Evolutionary conservation across 208 protist genomes (phyloP).

Genomic region (Acanthamoeba healyi): DNA sequence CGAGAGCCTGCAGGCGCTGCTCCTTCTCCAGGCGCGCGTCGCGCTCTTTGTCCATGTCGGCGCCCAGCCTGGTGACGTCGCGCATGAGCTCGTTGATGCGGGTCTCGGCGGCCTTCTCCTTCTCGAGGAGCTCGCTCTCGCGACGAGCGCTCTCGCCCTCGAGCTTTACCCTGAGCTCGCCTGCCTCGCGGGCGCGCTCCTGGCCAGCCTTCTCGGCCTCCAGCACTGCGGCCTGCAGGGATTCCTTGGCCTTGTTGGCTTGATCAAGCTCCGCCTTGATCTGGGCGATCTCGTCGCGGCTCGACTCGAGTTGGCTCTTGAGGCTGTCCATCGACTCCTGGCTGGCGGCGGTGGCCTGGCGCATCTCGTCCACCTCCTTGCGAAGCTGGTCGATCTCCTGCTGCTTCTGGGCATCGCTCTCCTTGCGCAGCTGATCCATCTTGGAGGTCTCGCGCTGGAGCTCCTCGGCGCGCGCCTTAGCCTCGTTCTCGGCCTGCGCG

Average conservation of each 20-base stretch:
- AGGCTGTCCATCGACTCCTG: background rate
- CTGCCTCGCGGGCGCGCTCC: background rate
- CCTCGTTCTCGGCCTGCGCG: background rate
- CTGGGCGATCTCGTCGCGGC: background rate
- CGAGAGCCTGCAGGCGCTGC: background rate
- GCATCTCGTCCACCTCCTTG: background rate
- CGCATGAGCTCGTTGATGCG: slow-evolving; percentile 29
- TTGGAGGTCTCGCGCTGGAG: background rate
- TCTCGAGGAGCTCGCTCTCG: slow-evolving; percentile 13
- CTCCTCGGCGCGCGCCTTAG: background rate
- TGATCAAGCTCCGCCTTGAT: background rate
- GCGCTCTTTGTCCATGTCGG: background rate
- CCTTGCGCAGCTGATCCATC: background rate
- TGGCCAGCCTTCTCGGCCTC: background rate
- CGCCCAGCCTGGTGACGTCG: background rate
- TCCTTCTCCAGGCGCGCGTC: background rate
- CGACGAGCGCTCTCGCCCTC: background rate
- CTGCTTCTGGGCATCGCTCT: background rate
- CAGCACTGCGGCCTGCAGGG: background rate
- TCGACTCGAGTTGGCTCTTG: background rate
- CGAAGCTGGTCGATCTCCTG: background rate
- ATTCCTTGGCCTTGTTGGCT: background rate
- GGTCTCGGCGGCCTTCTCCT: background rate
- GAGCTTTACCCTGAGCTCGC: background rate
- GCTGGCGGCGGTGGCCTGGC: background rate